Evolutionary conservation across 768 basidiomycete genomes (phyloP), one percentile per base, ranked within the genome.

Genomic region (Multifurca ochricompacta): DNA sequence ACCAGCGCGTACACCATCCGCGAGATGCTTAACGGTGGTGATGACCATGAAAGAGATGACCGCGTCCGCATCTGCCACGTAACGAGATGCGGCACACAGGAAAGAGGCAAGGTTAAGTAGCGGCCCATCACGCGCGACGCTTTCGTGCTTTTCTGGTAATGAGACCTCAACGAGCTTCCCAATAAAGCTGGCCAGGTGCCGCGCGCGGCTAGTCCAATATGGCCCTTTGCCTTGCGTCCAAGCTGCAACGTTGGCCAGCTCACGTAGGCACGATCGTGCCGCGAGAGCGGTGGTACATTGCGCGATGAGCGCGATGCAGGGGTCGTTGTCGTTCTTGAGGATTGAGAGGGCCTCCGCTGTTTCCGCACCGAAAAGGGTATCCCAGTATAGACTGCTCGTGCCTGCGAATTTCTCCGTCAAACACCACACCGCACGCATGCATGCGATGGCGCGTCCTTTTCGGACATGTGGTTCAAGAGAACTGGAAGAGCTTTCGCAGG

Each of bases 401-500:
- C 34, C 41, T 6, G 27, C 36, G 43, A 48, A 59, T 37, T 56
- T 56, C 43, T 49, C 53, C n/a, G 57, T 59, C n/a, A 59, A n/a
- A 25, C 25, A n/a, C 54, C 54, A 59, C 13, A 32, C 28, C 3
- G 57, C 47, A 16, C 53, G 48, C 16, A 27, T 23, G 27, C 57
- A 59, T 1, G 39, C 21, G 9, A 45, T 27, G n/a, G 42, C 48
- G 36, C 57, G 57, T 6, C 39, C 21, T n/a, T 27, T 39, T 19
- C 57, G 47, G 19, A 34, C 23, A 2, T 43, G 31, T 1, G 14
- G 13, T 7, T 48, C 32, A 18, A 57, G 30, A 14, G 25, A 11
- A 44, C 27, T 16, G 16, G 39, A 39, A 18, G 54, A 6, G 14
- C 32, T 14, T 30, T 25, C 19, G 48, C 58, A 59, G 1, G 54